Evolutionary conservation across 2,329 filamentous ascomycete species (phyloP), one percentile per base, ranked within the genome.

Genomic region (Calonectria henricotiae): DNA sequence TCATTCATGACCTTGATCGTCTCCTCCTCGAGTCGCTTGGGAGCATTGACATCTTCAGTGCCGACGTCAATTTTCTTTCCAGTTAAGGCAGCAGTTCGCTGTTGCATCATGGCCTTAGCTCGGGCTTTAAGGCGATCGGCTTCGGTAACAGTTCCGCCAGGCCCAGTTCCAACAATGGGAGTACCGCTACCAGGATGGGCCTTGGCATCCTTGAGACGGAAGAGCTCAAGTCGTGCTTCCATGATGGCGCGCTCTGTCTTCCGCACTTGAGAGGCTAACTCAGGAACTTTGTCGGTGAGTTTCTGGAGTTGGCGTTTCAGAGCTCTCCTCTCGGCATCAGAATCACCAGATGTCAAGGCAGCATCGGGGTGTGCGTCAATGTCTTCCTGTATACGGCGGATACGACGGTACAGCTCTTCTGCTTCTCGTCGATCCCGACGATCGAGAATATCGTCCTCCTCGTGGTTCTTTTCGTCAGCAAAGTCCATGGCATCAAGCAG

Each of bases 81-180:
- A 25, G 95, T 94, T 73, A 99, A 85, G 20, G 96, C 96, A 67
- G 96, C 96, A 75, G 96, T 95, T 70, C 96, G 93, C 79, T 98
- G 95, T 84, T 98, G 96, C 96, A 99, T 99, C 91, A 98, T 97
- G 44, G 96, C 96, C 84, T 95, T 97, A 37, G 96, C 96, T 75
- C 95, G 91, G 41, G 96, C 96, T 85, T 98, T 98, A 75, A 98
- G 89, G 65, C 96, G 91, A 83, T 99, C 96, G 4, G 94, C 93
- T 83, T 99, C 96, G 0, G 96, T 99, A 47, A 99, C 90, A 51
- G 90, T 85, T 63, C 96, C 96, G 49, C 96, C 96, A 68, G 95
- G 96, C 11, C 96, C 96, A 71, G 96, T 98, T 54, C 96, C 96
- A 69, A 98, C 90, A 73, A 99, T 94, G 35, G 91, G 88, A 23